Evolutionary conservation across 257 asterid species (phyloP).

Genomic region (Ocimum tenuiflorum): DNA sequence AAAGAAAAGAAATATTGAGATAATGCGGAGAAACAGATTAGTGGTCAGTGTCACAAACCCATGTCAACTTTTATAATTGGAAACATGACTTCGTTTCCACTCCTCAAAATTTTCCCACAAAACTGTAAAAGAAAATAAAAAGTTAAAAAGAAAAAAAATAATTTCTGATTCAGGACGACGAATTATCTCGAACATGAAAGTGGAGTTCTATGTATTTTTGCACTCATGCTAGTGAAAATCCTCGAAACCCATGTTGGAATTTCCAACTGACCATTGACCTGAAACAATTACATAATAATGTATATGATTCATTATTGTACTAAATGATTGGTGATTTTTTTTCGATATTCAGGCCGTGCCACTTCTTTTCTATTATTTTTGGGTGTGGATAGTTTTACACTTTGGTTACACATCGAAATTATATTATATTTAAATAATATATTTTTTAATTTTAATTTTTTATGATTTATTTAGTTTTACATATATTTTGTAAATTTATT

Average conservation of each 20-base stretch:
- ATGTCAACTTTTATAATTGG: slow-evolving; percentile 24
- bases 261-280: background rate
- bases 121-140: background rate
- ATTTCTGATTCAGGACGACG: slow-evolving; percentile 3
- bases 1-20: background rate
- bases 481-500: too few species aligned
- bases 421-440: too few species aligned
- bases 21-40: background rate
- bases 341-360: too few species aligned
- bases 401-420: too few species aligned
- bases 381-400: too few species aligned
- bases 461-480: too few species aligned
- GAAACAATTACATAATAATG: background rate
- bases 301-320: background rate
- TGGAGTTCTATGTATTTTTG: slow-evolving; percentile 18
- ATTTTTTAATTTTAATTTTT: too few species aligned
- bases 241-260: background rate
- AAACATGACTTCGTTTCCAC: slow-evolving; percentile 47
- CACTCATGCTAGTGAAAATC: background rate
- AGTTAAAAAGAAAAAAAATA: background rate
- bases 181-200: background rate
- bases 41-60: slow-evolving; percentile 23
- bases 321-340: too few species aligned
- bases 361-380: too few species aligned
- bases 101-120: background rate